These are phyloP conservation scores for Amaranthus cruentus DNA, from an alignment of 148 eudicot genomes.

Conservation along the genomic window DNA sequence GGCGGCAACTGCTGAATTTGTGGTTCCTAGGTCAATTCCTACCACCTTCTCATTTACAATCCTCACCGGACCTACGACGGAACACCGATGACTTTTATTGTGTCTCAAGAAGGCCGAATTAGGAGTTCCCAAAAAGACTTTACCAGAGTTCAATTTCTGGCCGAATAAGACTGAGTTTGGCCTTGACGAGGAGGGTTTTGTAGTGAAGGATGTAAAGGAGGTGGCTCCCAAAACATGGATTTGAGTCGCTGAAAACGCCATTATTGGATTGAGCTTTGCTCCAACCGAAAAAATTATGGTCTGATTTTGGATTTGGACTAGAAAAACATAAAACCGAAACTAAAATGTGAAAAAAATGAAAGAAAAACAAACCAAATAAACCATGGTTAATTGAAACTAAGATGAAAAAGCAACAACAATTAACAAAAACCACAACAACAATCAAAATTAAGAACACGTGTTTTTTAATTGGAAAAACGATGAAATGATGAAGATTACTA, in stretches of 20 bases:
- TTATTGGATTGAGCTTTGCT: conserved; percentile 2
- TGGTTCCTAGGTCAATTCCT: conserved; percentile 91
- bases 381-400: no score
- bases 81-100: conserved; percentile 7
- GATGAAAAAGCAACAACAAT: no score
- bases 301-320: neutral
- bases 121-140: conserved; percentile 22
- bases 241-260: conserved; percentile 55
- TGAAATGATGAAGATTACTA: no score
- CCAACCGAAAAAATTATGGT: conserved; percentile 13
- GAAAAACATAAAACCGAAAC: no score
- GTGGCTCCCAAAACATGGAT: conserved; percentile 33
- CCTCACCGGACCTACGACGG: conserved; percentile 27
- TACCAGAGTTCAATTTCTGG: conserved; percentile 11
- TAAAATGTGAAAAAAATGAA: neutral
- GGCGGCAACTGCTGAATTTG: conserved; percentile 93
- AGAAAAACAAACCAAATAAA: no score
- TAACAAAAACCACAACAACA: no score
- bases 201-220: conserved; percentile 18
- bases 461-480: no score
- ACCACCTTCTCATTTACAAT: conserved; percentile 83
- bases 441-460: no score
- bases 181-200: conserved; percentile 11
- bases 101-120: conserved; percentile 31
- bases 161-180: conserved; percentile 40